These are phyloP conservation scores for Emericellopsis cladophorae DNA, from an alignment of 2,329 filamentous ascomycete genomes.

Conservation along the genomic window DNA sequence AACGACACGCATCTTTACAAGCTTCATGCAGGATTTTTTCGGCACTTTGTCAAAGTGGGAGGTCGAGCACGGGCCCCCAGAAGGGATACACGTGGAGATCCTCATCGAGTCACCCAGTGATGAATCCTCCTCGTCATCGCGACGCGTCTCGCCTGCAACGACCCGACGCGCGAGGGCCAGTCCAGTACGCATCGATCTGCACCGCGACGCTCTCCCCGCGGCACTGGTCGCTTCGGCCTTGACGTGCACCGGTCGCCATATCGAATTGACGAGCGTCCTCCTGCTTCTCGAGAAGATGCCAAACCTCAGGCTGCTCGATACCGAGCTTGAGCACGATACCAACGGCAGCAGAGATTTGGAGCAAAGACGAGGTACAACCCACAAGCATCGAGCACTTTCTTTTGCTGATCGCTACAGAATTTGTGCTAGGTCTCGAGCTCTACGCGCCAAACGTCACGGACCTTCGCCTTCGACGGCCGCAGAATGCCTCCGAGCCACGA, in stretches of 20 bases:
- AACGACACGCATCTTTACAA: not conserved
- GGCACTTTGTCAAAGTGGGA: not conserved
- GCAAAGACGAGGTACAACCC: conserved; percentile 1
- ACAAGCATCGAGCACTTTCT: not conserved
- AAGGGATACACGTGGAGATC: conserved; percentile 3
- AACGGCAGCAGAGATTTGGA: not conserved
- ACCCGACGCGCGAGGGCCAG: conserved; percentile 1
- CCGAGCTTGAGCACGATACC: conserved; percentile 4
- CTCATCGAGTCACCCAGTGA: conserved; percentile 3
- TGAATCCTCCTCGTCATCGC: not conserved
- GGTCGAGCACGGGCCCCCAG: not conserved
- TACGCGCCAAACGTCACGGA: conserved; percentile 2
- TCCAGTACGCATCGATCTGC: not conserved
- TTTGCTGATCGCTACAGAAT: conserved; percentile 1
- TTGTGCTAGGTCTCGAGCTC: conserved; percentile 1
- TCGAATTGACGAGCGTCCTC: conserved; percentile 1
- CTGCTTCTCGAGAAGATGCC: conserved; percentile 1
- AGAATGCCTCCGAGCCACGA: not conserved
- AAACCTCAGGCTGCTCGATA: conserved; percentile 1
- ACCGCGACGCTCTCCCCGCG: not conserved
- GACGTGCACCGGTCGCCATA: conserved; percentile 2
- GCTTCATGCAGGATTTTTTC: conserved; percentile 1
- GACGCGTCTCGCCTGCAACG: not conserved
- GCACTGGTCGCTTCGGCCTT: not conserved
- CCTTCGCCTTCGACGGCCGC: conserved; percentile 1